Evolutionary conservation across 192 early-diverging fungal species (phyloP).

Genomic region (Kappamyces sp.): DNA sequence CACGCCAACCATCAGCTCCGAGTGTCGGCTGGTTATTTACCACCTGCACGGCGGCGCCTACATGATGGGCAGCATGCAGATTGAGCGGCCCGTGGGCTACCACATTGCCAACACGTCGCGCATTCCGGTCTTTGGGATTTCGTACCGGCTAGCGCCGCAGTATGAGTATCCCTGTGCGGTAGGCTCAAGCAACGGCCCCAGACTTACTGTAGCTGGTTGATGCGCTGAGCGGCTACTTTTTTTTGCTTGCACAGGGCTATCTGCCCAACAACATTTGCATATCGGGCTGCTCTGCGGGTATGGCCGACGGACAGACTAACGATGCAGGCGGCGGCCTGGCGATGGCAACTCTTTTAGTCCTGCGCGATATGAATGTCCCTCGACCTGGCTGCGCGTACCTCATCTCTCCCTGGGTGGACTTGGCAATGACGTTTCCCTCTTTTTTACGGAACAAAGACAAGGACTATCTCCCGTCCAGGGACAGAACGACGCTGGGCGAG

Average conservation of each 20-base stretch:
- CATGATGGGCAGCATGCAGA: conserved; percentile 14
- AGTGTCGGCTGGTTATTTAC: conserved; percentile 1
- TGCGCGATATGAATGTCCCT: conserved; percentile 12
- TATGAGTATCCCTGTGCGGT: conserved; percentile 69
- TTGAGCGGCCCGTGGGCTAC: conserved; percentile 9
- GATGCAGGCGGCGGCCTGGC: conserved; percentile 13
- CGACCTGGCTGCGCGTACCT: conserved; percentile 13
- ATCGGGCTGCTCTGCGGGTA: conserved; percentile 6
- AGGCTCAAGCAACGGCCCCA: no score
- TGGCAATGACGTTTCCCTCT: background rate
- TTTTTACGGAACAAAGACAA: background rate
- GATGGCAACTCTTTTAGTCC: background rate
- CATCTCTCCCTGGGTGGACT: conserved; percentile 45
- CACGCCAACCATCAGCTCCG: no score
- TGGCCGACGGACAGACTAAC: no score
- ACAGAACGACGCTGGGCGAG: conserved; percentile 6
- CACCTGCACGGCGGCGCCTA: conserved; percentile 14
- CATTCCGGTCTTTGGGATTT: conserved; percentile 35
- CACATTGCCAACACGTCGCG: background rate
- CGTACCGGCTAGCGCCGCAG: conserved; percentile 79
- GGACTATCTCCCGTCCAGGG: conserved; percentile 4
- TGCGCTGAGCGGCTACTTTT: conserved; percentile 62
- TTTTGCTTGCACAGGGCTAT: conserved; percentile 8
- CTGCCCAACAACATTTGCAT: conserved; percentile 13
- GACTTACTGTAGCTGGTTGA: conserved; percentile 50